phyloP scores from a whole-genome alignment of 1,284 basidiomycete species.

The Ustilago shanxiensis region DNA sequence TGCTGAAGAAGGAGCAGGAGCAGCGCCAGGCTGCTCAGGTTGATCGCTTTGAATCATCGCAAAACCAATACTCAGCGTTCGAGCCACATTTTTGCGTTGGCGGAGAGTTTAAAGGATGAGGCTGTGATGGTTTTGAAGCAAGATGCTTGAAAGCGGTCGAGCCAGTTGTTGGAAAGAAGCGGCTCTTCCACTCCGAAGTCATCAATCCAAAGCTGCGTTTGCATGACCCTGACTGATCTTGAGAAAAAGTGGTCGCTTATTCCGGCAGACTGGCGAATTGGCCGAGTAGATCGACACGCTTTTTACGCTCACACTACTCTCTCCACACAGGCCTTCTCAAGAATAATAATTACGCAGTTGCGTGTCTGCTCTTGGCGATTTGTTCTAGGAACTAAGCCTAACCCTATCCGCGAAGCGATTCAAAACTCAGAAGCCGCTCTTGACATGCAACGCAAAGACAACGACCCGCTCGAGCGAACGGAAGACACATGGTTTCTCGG shows the following conservation, averaged over 20 bases:
- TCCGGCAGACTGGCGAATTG: not conserved
- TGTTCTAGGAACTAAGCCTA: too few species aligned
- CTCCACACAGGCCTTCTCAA: slow-evolving; percentile 1
- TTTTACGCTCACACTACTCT: not conserved
- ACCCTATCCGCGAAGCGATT: too few species aligned
- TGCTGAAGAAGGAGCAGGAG: not conserved
- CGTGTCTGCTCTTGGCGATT: too few species aligned
- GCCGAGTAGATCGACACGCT: slow-evolving; percentile 8
- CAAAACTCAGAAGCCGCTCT: too few species aligned
- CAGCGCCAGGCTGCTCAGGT: slow-evolving; percentile 15
- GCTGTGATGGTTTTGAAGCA: too few species aligned
- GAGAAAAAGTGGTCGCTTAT: slow-evolving; percentile 4
- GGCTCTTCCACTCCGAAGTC: not conserved
- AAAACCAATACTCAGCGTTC: not conserved
- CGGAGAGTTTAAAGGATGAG: not conserved
- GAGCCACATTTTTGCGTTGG: not conserved
- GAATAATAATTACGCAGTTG: too few species aligned
- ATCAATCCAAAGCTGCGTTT: not conserved
- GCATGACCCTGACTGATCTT: not conserved
- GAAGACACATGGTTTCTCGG: too few species aligned
- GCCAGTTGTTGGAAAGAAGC: too few species aligned
- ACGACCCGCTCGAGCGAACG: too few species aligned
- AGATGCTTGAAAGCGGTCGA: too few species aligned
- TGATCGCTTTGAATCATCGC: slow-evolving; percentile 13
- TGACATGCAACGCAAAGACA: too few species aligned